Conservation (phyloP, 768 basidiomycete species). For the Solioccasus polychromus region DNA sequence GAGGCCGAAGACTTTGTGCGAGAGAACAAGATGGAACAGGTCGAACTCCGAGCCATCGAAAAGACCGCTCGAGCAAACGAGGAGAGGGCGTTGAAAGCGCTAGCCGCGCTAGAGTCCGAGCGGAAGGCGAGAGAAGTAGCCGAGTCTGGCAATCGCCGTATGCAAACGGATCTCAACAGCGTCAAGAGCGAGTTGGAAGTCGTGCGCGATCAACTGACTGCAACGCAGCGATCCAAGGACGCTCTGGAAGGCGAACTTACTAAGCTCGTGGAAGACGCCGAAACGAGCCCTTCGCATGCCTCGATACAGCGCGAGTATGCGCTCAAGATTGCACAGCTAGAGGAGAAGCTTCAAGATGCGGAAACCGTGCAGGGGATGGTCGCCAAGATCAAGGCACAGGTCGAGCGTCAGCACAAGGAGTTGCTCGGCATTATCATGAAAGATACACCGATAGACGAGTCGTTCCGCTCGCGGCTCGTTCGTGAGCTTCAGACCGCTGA, state of each 20-base stretch:
- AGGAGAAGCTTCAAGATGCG: slow-evolving; percentile 57
- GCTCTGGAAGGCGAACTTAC: slow-evolving; percentile 66
- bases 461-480: slow-evolving; percentile 60
- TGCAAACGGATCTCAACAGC: slow-evolving; percentile 60
- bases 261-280: slow-evolving; percentile 59
- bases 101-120: slow-evolving; percentile 65
- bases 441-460: slow-evolving; percentile 53
- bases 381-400: slow-evolving; percentile 55
- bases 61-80: slow-evolving; percentile 63
- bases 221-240: slow-evolving; percentile 60
- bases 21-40: slow-evolving; percentile 68
- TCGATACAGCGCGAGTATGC: slow-evolving; percentile 66
- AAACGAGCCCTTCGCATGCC: slow-evolving; percentile 50
- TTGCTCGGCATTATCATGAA: slow-evolving; percentile 63
- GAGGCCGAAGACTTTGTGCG: slow-evolving; percentile 83
- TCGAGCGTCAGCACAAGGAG: slow-evolving; percentile 70
- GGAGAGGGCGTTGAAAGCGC: slow-evolving; percentile 53
- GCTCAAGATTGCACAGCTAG: slow-evolving; percentile 56
- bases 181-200: slow-evolving; percentile 56
- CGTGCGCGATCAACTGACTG: slow-evolving; percentile 48
- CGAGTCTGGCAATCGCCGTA: slow-evolving; percentile 56
- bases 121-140: slow-evolving; percentile 61
- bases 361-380: slow-evolving; percentile 49
- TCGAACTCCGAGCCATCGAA: slow-evolving; percentile 64
- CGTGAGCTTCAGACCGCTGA: slow-evolving; percentile 62